These are phyloP conservation scores for Farysia itapuensis DNA, from an alignment of 1,284 basidiomycete genomes.

Conservation along the genomic window DNA sequence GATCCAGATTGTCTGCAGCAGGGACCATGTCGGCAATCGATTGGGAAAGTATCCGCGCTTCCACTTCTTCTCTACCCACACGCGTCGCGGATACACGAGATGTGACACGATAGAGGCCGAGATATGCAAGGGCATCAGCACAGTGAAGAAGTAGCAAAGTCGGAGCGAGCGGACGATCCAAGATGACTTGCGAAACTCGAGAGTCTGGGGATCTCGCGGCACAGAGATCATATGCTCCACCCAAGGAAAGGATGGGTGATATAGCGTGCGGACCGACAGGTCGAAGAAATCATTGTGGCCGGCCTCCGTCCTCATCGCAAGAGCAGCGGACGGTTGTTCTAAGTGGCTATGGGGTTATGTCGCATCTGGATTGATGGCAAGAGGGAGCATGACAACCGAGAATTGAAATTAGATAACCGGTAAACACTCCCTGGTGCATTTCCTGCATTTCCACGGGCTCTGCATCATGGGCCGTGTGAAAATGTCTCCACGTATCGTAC, in stretches of 20 bases:
- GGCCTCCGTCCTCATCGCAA: conserved; percentile 12
- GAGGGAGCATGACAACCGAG: no score
- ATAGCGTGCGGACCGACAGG: conserved; percentile 3
- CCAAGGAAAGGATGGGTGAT: conserved; percentile 6
- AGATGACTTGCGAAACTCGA: conserved; percentile 1
- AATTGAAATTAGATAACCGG: no score
- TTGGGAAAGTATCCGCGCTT: conserved; percentile 4
- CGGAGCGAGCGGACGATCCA: conserved; percentile 1
- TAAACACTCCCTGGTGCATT: no score
- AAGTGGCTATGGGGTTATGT: no score
- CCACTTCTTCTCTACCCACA: conserved; percentile 1
- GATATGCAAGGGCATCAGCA: conserved; percentile 10
- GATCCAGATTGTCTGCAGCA: conserved; percentile 8
- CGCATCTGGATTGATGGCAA: no score
- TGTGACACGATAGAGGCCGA: conserved; percentile 9
- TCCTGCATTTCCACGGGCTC: no score
- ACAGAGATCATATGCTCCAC: conserved; percentile 7
- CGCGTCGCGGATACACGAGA: background rate
- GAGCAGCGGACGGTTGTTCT: no score
- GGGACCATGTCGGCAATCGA: conserved; percentile 4
- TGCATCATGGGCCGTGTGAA: no score
- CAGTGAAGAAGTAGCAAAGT: conserved; percentile 1
- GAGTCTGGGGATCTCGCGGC: conserved; percentile 11
- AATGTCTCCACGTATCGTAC: no score
- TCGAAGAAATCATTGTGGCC: conserved; percentile 9